Evolutionary conservation across 257 asterid genomes (phyloP).

Genomic region (Prunella vulgaris): DNA sequence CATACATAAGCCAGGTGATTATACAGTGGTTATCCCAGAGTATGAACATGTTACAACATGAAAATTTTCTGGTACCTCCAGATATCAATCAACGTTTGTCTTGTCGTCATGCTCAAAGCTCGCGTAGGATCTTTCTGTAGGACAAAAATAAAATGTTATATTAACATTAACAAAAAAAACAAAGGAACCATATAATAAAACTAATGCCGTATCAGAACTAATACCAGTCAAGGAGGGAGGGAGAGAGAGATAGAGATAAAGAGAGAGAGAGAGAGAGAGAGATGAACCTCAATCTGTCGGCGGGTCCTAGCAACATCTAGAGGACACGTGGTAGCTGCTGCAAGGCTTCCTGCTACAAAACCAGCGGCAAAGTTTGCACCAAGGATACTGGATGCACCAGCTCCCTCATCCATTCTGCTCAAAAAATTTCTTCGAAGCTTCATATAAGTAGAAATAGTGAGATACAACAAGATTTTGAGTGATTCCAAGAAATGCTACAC

Average conservation of each 20-base stretch:
- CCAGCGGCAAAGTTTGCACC: conserved; percentile 83
- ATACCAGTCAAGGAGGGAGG: background rate
- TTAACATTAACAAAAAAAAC: too few species aligned
- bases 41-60: background rate
- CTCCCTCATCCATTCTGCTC: conserved; percentile 45
- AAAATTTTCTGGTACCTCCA: conserved; percentile 48
- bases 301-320: conserved; percentile 88
- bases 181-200: too few species aligned
- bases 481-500: background rate
- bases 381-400: conserved; percentile 39
- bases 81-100: conserved; percentile 59
- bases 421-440: conserved; percentile 67
- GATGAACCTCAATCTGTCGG: conserved; percentile 74
- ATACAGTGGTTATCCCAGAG: background rate
- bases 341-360: conserved; percentile 79
- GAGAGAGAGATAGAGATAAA: background rate
- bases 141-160: background rate
- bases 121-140: conserved; percentile 62
- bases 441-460: conserved; percentile 23
- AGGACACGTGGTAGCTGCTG: conserved; percentile 74
- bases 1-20: background rate
- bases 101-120: conserved; percentile 61
- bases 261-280: conserved; percentile 1
- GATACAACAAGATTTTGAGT: background rate
- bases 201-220: background rate